Percentiles rank a stretch among this genome's conserved stretches.
These are phyloP conservation scores for Sporothrix pseudoabietina DNA, from an alignment of 2,329 filamentous ascomycete species.

Conservation along the genomic window DNA sequence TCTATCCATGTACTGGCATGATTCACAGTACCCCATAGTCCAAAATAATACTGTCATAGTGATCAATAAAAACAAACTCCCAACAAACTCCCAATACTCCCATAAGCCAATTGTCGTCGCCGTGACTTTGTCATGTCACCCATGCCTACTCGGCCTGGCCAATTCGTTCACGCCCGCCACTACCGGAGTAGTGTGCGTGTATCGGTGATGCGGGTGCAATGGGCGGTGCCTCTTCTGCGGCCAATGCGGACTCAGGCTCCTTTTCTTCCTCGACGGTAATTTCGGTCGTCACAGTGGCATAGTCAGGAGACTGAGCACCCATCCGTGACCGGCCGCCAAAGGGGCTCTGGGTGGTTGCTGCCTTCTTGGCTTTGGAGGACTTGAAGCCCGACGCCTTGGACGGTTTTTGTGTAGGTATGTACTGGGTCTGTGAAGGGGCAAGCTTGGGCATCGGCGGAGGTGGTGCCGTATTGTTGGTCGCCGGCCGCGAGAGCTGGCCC, in stretches of 20 bases:
- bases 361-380: neutral
- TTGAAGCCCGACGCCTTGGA: neutral
- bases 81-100: constrained; percentile 11
- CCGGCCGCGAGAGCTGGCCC: neutral
- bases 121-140: neutral
- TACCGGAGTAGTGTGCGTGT: constrained; percentile 3
- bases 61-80: neutral
- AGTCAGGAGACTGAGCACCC: neutral
- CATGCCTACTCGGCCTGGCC: neutral
- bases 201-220: neutral
- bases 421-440: constrained; percentile 15
- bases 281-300: constrained; percentile 13
- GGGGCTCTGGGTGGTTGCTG: neutral
- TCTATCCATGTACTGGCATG: neutral
- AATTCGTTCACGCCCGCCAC: neutral
- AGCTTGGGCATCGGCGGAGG: constrained; percentile 17
- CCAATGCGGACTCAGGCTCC: neutral
- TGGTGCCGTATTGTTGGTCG: neutral
- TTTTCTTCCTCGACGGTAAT: constrained; percentile 12
- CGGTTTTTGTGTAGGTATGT: neutral
- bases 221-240: neutral
- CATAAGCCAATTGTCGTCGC: neutral
- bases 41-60: neutral
- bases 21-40: neutral
- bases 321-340: constrained; percentile 19